Base-by-base conservation (phyloP, 2,329 filamentous ascomycete genomes). In the Atkinsonella texensis region DNA sequence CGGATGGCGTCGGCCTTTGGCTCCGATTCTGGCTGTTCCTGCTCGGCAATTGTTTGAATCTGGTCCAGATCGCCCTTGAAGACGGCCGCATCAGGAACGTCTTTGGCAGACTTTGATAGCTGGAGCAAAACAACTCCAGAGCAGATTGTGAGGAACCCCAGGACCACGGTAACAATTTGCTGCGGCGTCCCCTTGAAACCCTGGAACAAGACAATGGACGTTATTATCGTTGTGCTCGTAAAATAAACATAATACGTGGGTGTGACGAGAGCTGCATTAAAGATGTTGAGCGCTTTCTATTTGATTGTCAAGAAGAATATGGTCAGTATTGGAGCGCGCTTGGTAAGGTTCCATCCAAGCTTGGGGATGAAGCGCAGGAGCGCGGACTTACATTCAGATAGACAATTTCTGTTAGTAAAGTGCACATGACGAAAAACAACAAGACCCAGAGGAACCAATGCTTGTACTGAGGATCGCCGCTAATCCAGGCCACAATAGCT, bases 211-310 rank as follows among this genome's bases (percentile, higher is more conserved):
- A 98, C 83, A 3, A 90, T 87, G 0, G 91, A 96, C 6, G 90
- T 94, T 59, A 97, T 80, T 58, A 98, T 96, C 18, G 93, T 97
- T 5, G 89, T 86, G 59, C 85, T 95, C 40, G 93, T 98, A 66
- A 98, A 98, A 73, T 94, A 91, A 58, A 98, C 93, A 67, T 98
- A 98, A 71, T 98, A 98, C 2, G 93, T 98, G 0, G 93, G 93
- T 0, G 93, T 98, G 54, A 98, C 93, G 57, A 98, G 79, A 8
- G 93, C 91, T 39, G 93, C 93, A 62, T 98, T 97, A 75, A 91
- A 97, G 48, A 98, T 70, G 63, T 98, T 97, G 52, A 97, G 77
- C 6, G 93, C 93, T 96, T 98, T 98, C 90, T 97, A 39, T 46
- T 41, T 43, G 6, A 20, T 2, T n/a, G n/a, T 12, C 8, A 20